Evolutionary conservation across 352 stramenopile species (phyloP).

Genomic region (Pythium grandisporangium): DNA sequence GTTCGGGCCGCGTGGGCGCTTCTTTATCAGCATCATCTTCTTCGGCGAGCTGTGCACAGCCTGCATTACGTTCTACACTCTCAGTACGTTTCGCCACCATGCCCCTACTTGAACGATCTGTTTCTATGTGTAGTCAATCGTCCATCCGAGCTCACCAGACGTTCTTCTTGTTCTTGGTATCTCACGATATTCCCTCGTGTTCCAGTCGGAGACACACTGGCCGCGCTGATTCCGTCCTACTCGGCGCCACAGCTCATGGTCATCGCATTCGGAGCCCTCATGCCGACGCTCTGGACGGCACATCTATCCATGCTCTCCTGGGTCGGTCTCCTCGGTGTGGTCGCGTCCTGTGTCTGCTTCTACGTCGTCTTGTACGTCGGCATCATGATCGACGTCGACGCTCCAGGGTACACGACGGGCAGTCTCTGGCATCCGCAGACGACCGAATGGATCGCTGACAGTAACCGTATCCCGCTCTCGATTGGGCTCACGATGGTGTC

Average conservation of each 20-base stretch:
- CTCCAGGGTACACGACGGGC: conserved; percentile 26
- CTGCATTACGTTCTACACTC: conserved; percentile 71
- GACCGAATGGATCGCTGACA: conserved; percentile 48
- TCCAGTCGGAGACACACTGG: conserved; percentile 67
- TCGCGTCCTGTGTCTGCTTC: conserved; percentile 79
- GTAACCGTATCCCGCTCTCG: conserved; percentile 56
- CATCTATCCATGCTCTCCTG: conserved; percentile 78
- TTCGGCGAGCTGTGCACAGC: conserved; percentile 76
- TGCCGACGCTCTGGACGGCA: conserved; percentile 76
- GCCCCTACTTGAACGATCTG: too few species aligned
- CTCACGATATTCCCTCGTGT: conserved; percentile 1
- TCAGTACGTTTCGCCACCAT: conserved; percentile 36
- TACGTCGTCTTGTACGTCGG: conserved; percentile 72
- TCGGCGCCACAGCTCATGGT: conserved; percentile 48
- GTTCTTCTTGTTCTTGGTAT: neutral
- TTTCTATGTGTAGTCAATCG: too few species aligned
- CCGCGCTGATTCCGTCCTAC: conserved; percentile 57
- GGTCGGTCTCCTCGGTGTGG: conserved; percentile 76
- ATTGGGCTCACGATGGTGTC: conserved; percentile 85
- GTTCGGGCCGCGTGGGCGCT: conserved; percentile 55
- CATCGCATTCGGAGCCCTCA: conserved; percentile 59
- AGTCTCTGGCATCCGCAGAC: conserved; percentile 57
- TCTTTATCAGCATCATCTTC: conserved; percentile 75
- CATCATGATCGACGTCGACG: conserved; percentile 34
- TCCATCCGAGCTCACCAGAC: too few species aligned